Evolutionary conservation across 176 grass and related monocot species (phyloP).

Genomic region (Hordeum vulgare): DNA sequence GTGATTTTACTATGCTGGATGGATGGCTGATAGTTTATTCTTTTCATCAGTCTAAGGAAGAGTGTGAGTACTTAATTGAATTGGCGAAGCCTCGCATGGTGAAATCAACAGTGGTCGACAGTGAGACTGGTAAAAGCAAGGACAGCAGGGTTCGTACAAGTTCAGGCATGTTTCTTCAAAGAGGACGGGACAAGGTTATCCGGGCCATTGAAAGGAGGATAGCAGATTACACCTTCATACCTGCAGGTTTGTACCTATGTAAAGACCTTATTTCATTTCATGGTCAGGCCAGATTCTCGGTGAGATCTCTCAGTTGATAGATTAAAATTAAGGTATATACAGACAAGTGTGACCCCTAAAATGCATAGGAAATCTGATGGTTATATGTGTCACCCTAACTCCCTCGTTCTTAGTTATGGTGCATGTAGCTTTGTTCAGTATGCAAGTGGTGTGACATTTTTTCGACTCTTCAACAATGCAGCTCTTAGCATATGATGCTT

Average conservation of each 20-base stretch:
- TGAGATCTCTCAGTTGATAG: not conserved
- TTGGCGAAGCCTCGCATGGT: conserved; percentile 79
- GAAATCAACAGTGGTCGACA: conserved; percentile 92
- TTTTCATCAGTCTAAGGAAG: conserved; percentile 76
- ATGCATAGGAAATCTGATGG: not conserved
- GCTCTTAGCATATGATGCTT: not conserved
- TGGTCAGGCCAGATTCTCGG: not conserved
- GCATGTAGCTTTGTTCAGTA: not conserved
- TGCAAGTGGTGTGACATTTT: not conserved
- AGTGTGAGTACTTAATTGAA: conserved; percentile 81
- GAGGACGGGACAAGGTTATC: conserved; percentile 79
- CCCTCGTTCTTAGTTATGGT: not conserved
- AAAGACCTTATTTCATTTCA: not conserved
- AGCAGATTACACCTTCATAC: conserved; percentile 92
- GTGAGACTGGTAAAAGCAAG: conserved; percentile 75
- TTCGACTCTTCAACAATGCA: not conserved
- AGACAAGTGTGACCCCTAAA: not conserved
- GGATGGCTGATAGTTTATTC: not conserved
- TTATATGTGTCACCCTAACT: not conserved
- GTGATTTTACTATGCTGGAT: not conserved
- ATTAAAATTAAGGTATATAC: not conserved
- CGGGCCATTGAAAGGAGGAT: conserved; percentile 85
- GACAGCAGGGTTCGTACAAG: conserved; percentile 98
- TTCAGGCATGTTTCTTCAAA: conserved; percentile 85
- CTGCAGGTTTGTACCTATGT: conserved; percentile 37